Percentiles rank a stretch among this genome's conserved stretches.
phyloP scores from a whole-genome alignment of 768 basidiomycete species.

The Favolaschia claudopus region DNA sequence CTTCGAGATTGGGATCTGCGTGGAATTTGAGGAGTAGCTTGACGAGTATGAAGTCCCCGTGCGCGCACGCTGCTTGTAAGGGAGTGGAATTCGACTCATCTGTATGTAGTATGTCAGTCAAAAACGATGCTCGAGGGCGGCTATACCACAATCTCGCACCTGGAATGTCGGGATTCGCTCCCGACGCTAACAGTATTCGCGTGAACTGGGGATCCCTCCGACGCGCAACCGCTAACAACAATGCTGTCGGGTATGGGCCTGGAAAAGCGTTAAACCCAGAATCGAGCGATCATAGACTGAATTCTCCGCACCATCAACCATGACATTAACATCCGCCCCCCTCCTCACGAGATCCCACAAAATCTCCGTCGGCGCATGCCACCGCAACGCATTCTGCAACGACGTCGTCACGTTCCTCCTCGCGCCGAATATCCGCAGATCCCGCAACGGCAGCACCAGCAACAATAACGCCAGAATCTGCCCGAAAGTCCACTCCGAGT shows the following conservation, averaged over 20 bases:
- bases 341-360: background rate
- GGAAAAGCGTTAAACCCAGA: no score
- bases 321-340: constrained; percentile 5
- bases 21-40: background rate
- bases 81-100: no score
- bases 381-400: background rate
- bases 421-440: background rate
- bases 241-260: background rate
- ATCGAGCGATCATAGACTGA: background rate
- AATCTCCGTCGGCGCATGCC: background rate
- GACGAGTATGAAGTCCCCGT: no score
- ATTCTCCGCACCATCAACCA: background rate
- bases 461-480: constrained; percentile 15
- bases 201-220: background rate
- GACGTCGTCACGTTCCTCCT: background rate
- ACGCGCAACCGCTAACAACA: background rate
- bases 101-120: no score
- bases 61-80: no score
- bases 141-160: constrained; percentile 1
- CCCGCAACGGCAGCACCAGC: constrained; percentile 14
- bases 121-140: no score
- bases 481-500: constrained; percentile 13
- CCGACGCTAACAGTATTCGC: background rate
- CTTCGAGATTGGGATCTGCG: background rate
- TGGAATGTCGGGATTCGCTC: background rate